phyloP scores from a whole-genome alignment of 2,329 filamentous ascomycete species.

The Ophiostoma montium region DNA sequence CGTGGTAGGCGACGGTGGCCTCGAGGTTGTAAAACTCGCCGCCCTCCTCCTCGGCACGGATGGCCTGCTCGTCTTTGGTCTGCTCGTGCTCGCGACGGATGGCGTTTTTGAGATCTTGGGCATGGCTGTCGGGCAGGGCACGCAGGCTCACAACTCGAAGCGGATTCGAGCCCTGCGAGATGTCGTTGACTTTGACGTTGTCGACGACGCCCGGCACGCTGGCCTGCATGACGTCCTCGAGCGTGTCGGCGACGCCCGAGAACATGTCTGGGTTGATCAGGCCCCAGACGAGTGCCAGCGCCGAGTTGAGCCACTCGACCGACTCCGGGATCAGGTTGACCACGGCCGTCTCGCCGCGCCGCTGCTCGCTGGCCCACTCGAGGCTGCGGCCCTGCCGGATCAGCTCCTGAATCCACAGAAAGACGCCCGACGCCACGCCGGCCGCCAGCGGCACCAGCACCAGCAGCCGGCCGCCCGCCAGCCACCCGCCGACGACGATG shows the following conservation, averaged over 20 bases:
- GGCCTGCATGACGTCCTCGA: slow-evolving; percentile 93
- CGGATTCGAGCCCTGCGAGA: slow-evolving; percentile 85
- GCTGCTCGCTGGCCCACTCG: slow-evolving; percentile 81
- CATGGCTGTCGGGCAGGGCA: slow-evolving; percentile 69
- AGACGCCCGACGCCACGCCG: slow-evolving; percentile 65
- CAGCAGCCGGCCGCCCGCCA: slow-evolving; percentile 64
- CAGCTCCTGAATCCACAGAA: slow-evolving; percentile 79
- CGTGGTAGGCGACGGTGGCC: slow-evolving; percentile 81
- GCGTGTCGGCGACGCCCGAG: slow-evolving; percentile 74
- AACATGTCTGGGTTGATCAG: slow-evolving; percentile 95
- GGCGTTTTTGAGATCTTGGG: slow-evolving; percentile 67
- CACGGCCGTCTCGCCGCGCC: slow-evolving; percentile 70
- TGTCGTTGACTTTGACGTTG: slow-evolving; percentile 87
- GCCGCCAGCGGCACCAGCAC: slow-evolving; percentile 61
- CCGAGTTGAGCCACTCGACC: slow-evolving; percentile 91
- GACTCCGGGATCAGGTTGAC: slow-evolving; percentile 85
- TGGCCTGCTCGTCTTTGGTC: slow-evolving; percentile 71
- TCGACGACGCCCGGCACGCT: slow-evolving; percentile 85
- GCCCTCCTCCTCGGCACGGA: slow-evolving; percentile 78
- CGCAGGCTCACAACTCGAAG: slow-evolving; percentile 77
- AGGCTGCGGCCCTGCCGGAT: slow-evolving; percentile 66
- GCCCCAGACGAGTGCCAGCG: slow-evolving; percentile 74
- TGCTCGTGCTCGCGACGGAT: slow-evolving; percentile 67
- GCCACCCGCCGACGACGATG: slow-evolving; percentile 62
- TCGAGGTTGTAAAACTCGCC: slow-evolving; percentile 91